Base-by-base conservation (phyloP, 2,329 filamentous ascomycete genomes). In the Alternaria arbusti region DNA sequence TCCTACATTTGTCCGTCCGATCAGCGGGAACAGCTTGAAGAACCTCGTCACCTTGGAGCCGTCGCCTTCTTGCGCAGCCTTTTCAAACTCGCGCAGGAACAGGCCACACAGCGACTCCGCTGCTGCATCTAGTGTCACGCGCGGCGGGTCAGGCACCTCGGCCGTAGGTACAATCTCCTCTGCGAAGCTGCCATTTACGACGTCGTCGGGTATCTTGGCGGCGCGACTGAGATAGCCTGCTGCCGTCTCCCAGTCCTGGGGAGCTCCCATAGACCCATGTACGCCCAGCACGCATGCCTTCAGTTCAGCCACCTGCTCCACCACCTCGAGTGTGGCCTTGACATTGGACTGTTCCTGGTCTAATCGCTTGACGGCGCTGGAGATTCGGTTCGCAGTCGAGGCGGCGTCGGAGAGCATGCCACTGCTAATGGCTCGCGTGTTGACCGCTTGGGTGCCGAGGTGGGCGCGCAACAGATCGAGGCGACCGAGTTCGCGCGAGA, bases 191-290 rank as follows among this genome's bases (percentile, higher is more conserved):
- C 96, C 93, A 69, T 91, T 87, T 54, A 94, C 86, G 54, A 99
- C 95, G 1, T 91, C 86, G 54, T 89, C 86, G 0, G 95, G 94
- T 12, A 99, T 89, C 70, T 91, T 89, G 64, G 89, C 89, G 7
- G 96, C 94, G 47, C 95, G 88, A 67, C 91, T 89, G 62, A 99
- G 86, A 79, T 98, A 98, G 50, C 88, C 91, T 2, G 96, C 96
- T 4, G 96, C 96, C 4, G 93, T 96, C 81, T 99, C 96, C 96
- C 96, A 99, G 82, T 99, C 96, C 80, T 99, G 96, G 45, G 96
- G 93, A 5, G 94, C 95, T 32, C 95, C 96, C 96, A 99, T 99
- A 63, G 92, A 96, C 17, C 94, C 96, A 25, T 95, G 90, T 11
- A 98, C 94, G 46, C 96, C 96, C 64, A 97, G 89, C 36, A 98